Percentiles rank a stretch among this genome's conserved stretches.
phyloP scores from a whole-genome alignment of 1,139 yeast genomes.

The Zygotorulaspora mrakii region DNA sequence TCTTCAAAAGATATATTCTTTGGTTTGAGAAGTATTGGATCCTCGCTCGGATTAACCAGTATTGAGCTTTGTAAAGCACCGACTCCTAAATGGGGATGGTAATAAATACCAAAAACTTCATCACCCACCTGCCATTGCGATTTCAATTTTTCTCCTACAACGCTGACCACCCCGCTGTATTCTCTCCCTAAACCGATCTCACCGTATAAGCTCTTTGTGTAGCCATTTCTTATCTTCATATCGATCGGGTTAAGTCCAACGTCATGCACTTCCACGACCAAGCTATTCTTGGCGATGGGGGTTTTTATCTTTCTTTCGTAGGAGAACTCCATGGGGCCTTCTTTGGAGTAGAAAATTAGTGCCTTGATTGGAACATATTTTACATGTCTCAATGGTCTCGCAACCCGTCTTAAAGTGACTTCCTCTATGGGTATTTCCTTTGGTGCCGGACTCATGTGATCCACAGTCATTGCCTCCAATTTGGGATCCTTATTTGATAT shows the following conservation, averaged over 20 bases:
- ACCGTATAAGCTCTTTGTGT: constrained; percentile 39
- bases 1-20: constrained; percentile 45
- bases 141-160: constrained; percentile 49
- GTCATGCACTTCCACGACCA: constrained; percentile 51
- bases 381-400: constrained; percentile 43
- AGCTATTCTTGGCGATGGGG: constrained; percentile 44
- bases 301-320: constrained; percentile 41
- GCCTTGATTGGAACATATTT: constrained; percentile 41
- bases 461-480: constrained; percentile 17
- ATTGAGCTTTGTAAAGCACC: constrained; percentile 57
- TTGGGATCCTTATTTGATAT: constrained; percentile 17
- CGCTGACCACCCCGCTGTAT: constrained; percentile 59
- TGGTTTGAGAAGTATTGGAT: constrained; percentile 47
- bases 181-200: constrained; percentile 66
- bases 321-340: constrained; percentile 39
- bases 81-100: constrained; percentile 41
- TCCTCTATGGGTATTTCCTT: constrained; percentile 23
- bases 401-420: constrained; percentile 36
- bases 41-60: constrained; percentile 42
- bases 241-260: constrained; percentile 61
- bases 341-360: constrained; percentile 37
- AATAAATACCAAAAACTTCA: constrained; percentile 55
- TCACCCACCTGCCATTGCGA: constrained; percentile 53
- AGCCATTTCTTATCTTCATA: constrained; percentile 44
- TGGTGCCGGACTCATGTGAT: constrained; percentile 23